phyloP scores from a whole-genome alignment of 2,329 filamentous ascomycete species.

The Colletotrichum karsti region DNA sequence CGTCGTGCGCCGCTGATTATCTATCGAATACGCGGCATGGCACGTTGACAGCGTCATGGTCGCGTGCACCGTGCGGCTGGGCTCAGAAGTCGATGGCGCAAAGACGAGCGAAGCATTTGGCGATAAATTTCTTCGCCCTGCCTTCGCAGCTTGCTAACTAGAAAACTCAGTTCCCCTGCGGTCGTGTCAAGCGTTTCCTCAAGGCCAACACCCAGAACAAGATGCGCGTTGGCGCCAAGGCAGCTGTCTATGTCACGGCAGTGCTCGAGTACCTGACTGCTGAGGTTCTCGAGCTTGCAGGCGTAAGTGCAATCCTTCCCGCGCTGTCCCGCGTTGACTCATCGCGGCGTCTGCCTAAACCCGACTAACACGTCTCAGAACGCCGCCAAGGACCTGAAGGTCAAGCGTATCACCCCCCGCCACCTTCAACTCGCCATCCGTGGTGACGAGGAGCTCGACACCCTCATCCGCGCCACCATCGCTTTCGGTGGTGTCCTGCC shows the following conservation, averaged over 20 bases:
- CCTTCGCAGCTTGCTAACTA: not conserved
- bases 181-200: slow-evolving; percentile 99
- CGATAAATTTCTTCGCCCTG: not conserved
- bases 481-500: slow-evolving; percentile 98
- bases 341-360: slow-evolving; percentile 12
- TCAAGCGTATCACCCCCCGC: slow-evolving; percentile 99
- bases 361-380: slow-evolving; percentile 62
- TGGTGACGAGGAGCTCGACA: slow-evolving; percentile 98
- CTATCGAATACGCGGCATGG: not conserved
- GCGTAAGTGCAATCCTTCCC: slow-evolving; percentile 62
- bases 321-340: slow-evolving; percentile 12
- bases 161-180: slow-evolving; percentile 85
- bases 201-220: slow-evolving; percentile 99
- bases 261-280: slow-evolving; percentile 98
- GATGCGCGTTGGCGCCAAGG: slow-evolving; percentile 99
- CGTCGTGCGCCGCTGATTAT: not conserved
- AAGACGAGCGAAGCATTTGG: slow-evolving; percentile 2
- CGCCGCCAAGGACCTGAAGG: slow-evolving; percentile 98
- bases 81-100: slow-evolving; percentile 17
- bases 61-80: slow-evolving; percentile 17
- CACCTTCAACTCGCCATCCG: slow-evolving; percentile 98
- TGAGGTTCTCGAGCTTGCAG: slow-evolving; percentile 96
- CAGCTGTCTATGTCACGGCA: slow-evolving; percentile 96
- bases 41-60: not conserved
- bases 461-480: slow-evolving; percentile 95